Base-by-base conservation (phyloP, 805 yeast genomes). In the Candida wancherniae region DNA sequence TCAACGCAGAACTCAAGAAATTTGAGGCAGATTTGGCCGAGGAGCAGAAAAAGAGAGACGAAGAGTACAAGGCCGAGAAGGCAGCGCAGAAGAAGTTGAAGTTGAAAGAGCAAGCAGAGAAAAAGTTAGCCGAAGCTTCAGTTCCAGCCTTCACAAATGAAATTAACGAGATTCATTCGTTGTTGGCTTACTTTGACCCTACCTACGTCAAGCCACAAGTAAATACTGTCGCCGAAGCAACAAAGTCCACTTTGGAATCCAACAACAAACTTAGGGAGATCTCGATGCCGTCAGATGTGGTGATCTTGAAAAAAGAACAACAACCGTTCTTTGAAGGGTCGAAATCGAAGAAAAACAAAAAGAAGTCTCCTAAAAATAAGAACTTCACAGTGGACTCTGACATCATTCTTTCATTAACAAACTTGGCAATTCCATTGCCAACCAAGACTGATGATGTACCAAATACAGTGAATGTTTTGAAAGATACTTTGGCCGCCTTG, bases 111-210 rank as follows among this genome's bases (percentile, higher is more conserved):
- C 31, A 32, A 15, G 82, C 80, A 34, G 85, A 84, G 47, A 69
- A 74, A 51, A 76, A 75, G 51, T 75, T 84, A 66, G 72, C 77
- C 31, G 83, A 77, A 41, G 87, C 87, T 27, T 75, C 83, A 16
- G 62, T 63, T 47, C 95, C 97, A 17, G 97, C 97, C 16, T 88
- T 82, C 63, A 75, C 80, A 37, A 63, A 63, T 26, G 95, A 92
- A 63, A 80, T 90, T 49, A 70, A 71, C 44, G 67, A 80, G 41
- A 83, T 92, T 50, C 84, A 87, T 58, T 65, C 72, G 33, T 69
- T 87, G 54, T 69, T 88, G 55, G 52, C 63, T 21, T 75, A 75
- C 60, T 84, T 92, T 47, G 95, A 87, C 53, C 92, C 94, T 45
- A 53, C 80, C 27, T 78, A 75, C 60, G 84, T 77, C 51, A 76